Conservation (phyloP, 805 yeast species). For the Saturnispora halmiae region DNA sequence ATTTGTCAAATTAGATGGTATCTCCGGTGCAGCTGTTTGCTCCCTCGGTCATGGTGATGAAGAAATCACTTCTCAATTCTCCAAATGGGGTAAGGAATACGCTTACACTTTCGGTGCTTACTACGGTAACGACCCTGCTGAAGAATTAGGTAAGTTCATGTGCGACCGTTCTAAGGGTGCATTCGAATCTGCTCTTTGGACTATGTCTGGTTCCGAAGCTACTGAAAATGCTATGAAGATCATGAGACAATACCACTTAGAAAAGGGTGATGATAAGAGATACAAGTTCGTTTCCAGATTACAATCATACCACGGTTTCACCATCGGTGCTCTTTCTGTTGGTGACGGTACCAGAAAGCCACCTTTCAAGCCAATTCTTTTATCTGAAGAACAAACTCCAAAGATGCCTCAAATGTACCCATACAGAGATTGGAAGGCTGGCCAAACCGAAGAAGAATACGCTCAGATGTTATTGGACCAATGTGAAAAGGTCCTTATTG, state of each 20-base stretch:
- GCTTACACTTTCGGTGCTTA: conserved; percentile 29
- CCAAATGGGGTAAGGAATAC: conserved; percentile 26
- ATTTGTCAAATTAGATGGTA: conserved; percentile 31
- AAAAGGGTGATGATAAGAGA: conserved; percentile 34
- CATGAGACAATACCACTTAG: conserved; percentile 41
- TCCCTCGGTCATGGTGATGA: conserved; percentile 36
- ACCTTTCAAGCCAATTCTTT: conserved; percentile 26
- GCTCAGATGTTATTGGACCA: conserved; percentile 29
- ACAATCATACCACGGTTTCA: conserved; percentile 42
- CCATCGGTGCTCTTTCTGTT: conserved; percentile 37
- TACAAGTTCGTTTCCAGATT: conserved; percentile 35
- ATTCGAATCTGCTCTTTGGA: conserved; percentile 35
- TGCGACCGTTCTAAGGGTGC: conserved; percentile 31
- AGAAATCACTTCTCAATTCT: conserved; percentile 30
- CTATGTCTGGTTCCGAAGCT: conserved; percentile 70
- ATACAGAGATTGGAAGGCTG: conserved; percentile 24
- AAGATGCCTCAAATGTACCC: conserved; percentile 30
- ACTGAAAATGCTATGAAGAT: conserved; percentile 73
- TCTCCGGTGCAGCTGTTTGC: conserved; percentile 44
- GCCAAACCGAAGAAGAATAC: conserved; percentile 32
- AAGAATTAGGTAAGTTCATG: conserved; percentile 36
- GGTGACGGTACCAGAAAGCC: conserved; percentile 30
- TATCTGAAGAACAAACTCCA: conserved; percentile 21
- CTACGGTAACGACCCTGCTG: conserved; percentile 33
- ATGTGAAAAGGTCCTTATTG: conserved; percentile 33